These are phyloP conservation scores for Skeletonema marinoi DNA, from an alignment of 108 stramenopile genomes.

Conservation along the genomic window DNA sequence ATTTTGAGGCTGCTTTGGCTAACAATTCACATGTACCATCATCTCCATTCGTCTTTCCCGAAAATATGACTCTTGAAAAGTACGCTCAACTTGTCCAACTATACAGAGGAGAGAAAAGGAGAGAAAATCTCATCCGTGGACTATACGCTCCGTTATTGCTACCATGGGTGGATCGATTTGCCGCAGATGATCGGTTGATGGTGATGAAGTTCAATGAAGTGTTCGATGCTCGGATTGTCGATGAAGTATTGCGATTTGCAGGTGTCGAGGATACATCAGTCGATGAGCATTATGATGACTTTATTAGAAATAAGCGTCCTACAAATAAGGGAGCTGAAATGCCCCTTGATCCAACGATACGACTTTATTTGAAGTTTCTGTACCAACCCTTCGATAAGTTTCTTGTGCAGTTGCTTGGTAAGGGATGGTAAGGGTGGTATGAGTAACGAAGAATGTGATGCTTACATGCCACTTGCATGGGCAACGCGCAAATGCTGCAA, in stretches of 20 bases:
- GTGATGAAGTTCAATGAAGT: slow-evolving; percentile 10
- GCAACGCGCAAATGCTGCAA: no score
- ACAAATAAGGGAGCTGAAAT: not conserved
- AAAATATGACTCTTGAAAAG: not conserved
- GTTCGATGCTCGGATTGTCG: not conserved
- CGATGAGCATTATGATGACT: not conserved
- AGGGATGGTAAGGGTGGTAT: slow-evolving; percentile 4
- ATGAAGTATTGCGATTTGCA: slow-evolving; percentile 6
- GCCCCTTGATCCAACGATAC: not conserved
- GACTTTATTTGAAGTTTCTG: not conserved
- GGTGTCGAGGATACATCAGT: not conserved
- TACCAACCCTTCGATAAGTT: slow-evolving; percentile 13
- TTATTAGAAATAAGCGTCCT: not conserved
- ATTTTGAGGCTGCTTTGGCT: not conserved
- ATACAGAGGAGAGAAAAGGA: not conserved
- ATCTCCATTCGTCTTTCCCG: slow-evolving; percentile 1
- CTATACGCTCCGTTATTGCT: slow-evolving; percentile 12
- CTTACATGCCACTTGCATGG: no score
- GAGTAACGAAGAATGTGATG: not conserved
- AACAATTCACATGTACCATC: not conserved
- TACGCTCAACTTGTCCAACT: not conserved
- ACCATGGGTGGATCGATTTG: slow-evolving; percentile 9
- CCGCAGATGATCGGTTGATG: slow-evolving; percentile 14
- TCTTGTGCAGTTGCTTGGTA: slow-evolving; percentile 7
- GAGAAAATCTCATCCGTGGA: not conserved